Evolutionary conservation across 2,329 filamentous ascomycete genomes (phyloP), one percentile per base, ranked within the genome.

Genomic region (Nothomitra cinnamomea): DNA sequence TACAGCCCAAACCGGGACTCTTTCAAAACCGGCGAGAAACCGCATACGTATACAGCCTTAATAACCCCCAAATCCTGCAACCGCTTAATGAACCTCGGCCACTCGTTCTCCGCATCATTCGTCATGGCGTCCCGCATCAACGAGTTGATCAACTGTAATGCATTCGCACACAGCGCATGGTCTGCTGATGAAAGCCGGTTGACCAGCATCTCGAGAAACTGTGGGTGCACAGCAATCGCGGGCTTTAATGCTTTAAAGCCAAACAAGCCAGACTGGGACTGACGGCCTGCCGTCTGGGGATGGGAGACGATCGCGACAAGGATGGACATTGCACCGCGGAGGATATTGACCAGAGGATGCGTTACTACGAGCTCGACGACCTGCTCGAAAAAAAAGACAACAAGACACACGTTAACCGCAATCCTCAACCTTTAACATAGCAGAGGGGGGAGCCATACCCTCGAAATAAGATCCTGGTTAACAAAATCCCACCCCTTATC

Each of bases 401-500:
- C 15, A 19, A 13, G 1, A 7, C 22, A 24, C 43, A 32, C 43
- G 53, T 36, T 35, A 52, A 25, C 32, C n/a, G n/a, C 25, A 41
- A 41, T 53, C 47, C 40, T 53, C 53, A 56, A 15, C n/a, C n/a
- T n/a, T n/a, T 12, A 13, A 10, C 21, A 19, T 62, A 24, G 4
- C 15, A 28, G 24, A 7, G n/a, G 22, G 45, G 24, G 32, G 19
- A 22, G 6, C 6, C 74, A 64, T 69, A 82, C 79, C 67, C 79
- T 73, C 65, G 78, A 73, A 55, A 83, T 79, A 51, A 90, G 72
- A 61, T 87, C 83, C 55, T 79, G 75, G 15, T 85, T 81, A 62
- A 89, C 85, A 56, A 85, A 80, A 58, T 96, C 89, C 92, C 92
- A 98, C 56, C 92, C 92, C 78, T 95, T 95, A 69, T 96, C 92